Conservation (phyloP, 2,329 filamentous ascomycete species). For the Allantophomopsis lycopodina region DNA sequence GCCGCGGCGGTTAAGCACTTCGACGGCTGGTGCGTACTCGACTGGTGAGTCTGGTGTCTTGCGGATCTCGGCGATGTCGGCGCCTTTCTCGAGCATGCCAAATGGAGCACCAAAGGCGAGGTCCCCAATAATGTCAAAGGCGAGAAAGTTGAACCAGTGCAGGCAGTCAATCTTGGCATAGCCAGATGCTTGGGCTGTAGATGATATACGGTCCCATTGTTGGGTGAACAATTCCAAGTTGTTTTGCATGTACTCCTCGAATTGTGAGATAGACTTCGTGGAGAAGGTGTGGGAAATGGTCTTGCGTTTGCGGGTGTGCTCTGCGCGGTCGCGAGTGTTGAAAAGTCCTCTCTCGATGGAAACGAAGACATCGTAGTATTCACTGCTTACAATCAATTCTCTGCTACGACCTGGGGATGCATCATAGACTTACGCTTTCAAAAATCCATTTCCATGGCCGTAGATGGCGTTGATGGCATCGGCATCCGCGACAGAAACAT, state of each 20-base stretch:
- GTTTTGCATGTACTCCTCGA: conserved; percentile 74
- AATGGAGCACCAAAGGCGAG: conserved; percentile 62
- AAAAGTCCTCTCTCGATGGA: conserved; percentile 73
- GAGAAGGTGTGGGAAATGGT: conserved; percentile 76
- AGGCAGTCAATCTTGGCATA: conserved; percentile 56
- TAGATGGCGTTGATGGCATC: conserved; percentile 67
- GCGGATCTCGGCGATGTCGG: conserved; percentile 61
- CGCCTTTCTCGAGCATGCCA: conserved; percentile 64
- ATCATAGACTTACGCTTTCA: conserved; percentile 41
- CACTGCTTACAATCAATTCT: conserved; percentile 26
- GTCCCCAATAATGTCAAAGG: conserved; percentile 33
- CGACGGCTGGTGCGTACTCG: conserved; percentile 61
- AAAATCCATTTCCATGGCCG: conserved; percentile 64
- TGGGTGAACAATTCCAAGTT: conserved; percentile 61
- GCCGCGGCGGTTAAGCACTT: conserved; percentile 77
- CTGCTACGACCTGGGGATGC: not conserved
- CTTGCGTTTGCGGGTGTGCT: conserved; percentile 80
- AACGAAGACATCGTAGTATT: conserved; percentile 84
- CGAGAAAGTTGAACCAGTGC: conserved; percentile 60
- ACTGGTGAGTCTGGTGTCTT: conserved; percentile 41
- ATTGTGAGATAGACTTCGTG: conserved; percentile 63
- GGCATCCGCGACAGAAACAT: conserved; percentile 70
- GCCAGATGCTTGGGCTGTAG: conserved; percentile 6
- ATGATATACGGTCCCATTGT: conserved; percentile 55
- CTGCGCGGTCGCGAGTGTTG: conserved; percentile 69